Evolutionary conservation across 495 filamentous ascomycete species (phyloP).

Genomic region (Podospora sp.): DNA sequence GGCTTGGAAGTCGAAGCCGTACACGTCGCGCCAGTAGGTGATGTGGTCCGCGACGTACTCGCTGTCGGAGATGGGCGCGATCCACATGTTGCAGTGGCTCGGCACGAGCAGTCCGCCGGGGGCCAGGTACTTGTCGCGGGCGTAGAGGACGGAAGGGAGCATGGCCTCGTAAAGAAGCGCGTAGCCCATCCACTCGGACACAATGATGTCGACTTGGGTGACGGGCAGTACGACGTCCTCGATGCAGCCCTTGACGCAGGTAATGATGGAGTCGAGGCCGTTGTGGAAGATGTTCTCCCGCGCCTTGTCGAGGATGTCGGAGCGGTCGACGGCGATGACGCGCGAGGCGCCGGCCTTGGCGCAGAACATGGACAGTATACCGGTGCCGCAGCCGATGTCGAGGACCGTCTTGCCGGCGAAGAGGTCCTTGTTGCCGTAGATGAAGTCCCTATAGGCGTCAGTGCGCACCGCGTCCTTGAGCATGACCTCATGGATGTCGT

Average conservation of each 20-base stretch:
- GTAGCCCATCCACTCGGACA: constrained; percentile 99
- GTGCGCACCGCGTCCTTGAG: constrained; percentile 95
- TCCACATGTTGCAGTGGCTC: constrained; percentile 85
- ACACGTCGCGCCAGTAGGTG: constrained; percentile 96
- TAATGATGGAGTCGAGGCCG: constrained; percentile 80
- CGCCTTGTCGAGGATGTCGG: constrained; percentile 94
- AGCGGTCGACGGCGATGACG: constrained; percentile 96
- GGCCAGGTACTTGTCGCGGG: constrained; percentile 85
- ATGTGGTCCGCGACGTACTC: constrained; percentile 92
- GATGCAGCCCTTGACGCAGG: constrained; percentile 91
- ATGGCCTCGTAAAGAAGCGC: constrained; percentile 98
- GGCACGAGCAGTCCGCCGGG: constrained; percentile 88
- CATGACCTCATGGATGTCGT: constrained; percentile 91
- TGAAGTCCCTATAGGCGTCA: constrained; percentile 92
- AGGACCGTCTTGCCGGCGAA: constrained; percentile 98
- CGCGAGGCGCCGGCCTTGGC: constrained; percentile 89
- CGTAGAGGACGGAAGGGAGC: constrained; percentile 94
- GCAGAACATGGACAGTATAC: constrained; percentile 84
- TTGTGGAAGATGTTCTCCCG: constrained; percentile 87
- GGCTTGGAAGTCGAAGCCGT: constrained; percentile 93
- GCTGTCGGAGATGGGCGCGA: constrained; percentile 84
- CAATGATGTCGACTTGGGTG: constrained; percentile 93
- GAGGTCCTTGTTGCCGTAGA: constrained; percentile 93
- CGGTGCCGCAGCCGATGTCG: constrained; percentile 96
- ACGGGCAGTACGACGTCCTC: constrained; percentile 92